phyloP scores from a whole-genome alignment of 2,329 filamentous ascomycete species.

The Alternaria infectoria region DNA sequence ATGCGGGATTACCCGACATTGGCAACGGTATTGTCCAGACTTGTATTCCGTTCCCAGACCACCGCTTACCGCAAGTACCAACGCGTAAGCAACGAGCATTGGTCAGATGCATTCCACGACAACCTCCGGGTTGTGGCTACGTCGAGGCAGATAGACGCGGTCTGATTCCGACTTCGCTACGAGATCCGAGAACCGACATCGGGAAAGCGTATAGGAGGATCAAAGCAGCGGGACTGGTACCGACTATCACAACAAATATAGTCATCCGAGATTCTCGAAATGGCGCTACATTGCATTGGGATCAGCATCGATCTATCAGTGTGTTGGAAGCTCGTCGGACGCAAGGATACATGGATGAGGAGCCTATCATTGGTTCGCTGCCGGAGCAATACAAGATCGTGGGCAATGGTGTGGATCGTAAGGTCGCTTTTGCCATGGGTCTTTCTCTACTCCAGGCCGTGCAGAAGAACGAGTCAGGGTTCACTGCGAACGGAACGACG shows the following conservation, averaged over 20 bases:
- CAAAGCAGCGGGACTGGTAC: conserved; percentile 60
- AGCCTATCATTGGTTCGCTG: conserved; percentile 68
- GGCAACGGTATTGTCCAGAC: conserved; percentile 66
- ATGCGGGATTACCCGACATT: conserved; percentile 67
- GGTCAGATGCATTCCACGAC: conserved; percentile 65
- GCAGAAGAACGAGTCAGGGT: not conserved
- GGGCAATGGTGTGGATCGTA: conserved; percentile 78
- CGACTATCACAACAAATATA: conserved; percentile 66
- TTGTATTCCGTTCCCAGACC: conserved; percentile 72
- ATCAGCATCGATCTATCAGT: conserved; percentile 65
- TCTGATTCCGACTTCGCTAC: conserved; percentile 39
- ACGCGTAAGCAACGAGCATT: conserved; percentile 50
- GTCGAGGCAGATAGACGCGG: conserved; percentile 43
- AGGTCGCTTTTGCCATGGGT: conserved; percentile 71
- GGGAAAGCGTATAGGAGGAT: conserved; percentile 59
- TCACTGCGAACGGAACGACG: not conserved
- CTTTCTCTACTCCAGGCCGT: conserved; percentile 55
- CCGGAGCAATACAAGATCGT: conserved; percentile 68
- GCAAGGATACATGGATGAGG: conserved; percentile 73
- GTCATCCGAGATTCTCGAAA: conserved; percentile 61
- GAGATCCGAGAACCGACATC: conserved; percentile 23
- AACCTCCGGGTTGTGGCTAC: conserved; percentile 50
- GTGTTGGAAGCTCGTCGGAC: conserved; percentile 72
- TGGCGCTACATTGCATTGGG: conserved; percentile 69
- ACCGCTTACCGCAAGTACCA: conserved; percentile 53